phyloP scores from a whole-genome alignment of 2,329 filamentous ascomycete species.

The Exophiala sideris region DNA sequence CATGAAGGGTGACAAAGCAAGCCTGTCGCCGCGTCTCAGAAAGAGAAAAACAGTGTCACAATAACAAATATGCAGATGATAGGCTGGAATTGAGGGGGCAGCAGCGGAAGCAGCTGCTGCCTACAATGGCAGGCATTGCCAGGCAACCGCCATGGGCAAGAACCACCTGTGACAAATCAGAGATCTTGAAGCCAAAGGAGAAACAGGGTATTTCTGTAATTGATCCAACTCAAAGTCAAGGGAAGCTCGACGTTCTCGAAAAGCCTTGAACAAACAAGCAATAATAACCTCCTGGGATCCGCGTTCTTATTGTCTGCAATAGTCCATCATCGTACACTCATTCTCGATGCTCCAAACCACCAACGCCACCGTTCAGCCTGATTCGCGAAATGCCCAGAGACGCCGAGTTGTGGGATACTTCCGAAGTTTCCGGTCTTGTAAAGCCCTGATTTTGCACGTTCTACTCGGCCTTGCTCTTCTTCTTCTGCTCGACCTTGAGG shows the following conservation, averaged over 20 bases:
- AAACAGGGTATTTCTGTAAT: slow-evolving; percentile 2
- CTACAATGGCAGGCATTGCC: background rate
- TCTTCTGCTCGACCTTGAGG: slow-evolving; percentile 96
- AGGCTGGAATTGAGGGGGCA: no score
- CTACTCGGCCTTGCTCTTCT: slow-evolving; percentile 64
- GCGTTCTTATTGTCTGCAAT: slow-evolving; percentile 10
- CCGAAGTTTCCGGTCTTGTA: background rate
- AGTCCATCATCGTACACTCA: slow-evolving; percentile 20
- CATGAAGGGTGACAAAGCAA: no score
- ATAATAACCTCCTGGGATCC: slow-evolving; percentile 19
- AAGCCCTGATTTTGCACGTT: background rate
- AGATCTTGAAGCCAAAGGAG: background rate
- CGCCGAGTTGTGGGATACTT: slow-evolving; percentile 6
- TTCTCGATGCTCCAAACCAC: slow-evolving; percentile 13
- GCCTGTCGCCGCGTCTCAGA: no score
- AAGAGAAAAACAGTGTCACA: background rate
- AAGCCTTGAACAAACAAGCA: slow-evolving; percentile 8
- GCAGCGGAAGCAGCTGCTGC: background rate
- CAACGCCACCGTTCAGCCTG: slow-evolving; percentile 15
- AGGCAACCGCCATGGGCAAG: background rate
- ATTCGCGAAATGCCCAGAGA: slow-evolving; percentile 13
- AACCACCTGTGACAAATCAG: slow-evolving; percentile 5
- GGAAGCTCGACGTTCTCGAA: background rate
- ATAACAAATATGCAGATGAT: background rate
- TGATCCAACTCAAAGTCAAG: slow-evolving; percentile 1